Base-by-base conservation (phyloP, 2,329 filamentous ascomycete genomes). In the Phaeosphaeria sp. region DNA sequence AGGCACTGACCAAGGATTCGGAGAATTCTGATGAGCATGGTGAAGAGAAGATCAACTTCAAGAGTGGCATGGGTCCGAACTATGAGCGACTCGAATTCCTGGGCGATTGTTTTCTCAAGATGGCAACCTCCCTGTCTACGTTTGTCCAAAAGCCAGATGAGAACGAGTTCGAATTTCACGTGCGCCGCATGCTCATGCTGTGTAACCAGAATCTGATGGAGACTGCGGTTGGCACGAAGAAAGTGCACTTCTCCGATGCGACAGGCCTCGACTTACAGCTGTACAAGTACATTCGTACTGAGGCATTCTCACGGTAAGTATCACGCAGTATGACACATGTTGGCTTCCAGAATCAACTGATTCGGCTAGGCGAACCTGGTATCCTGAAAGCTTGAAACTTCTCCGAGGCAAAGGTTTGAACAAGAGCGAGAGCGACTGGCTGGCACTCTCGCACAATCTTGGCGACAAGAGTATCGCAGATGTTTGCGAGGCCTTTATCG, bases 11-110 rank as follows among this genome's bases (percentile, higher is more conserved):
- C 0, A 97, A 99, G 71, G 92, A 97, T 68, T 93, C 90, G 0
- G 91, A 96, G 65, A 93, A 93, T 63, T 89, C 88, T 0, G 90
- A 90, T 7, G 91, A 96, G 39, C 86, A 92, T 59, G 82, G 81
- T 0, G 81, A 84, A 33, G 83, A 89, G 55, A 86, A 90, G 40
- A 78, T 92, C 51, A 91, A 93, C 65, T 88, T 93, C 47, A 91
- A 93, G 66, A 82, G 85, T 48, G 93, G 93, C 2, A 97, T 97
- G 92, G 92, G 93, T 1, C 89, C 89, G 40, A 98, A 98, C 67
- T 99, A 99, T 69, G 95, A 99, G 75, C 87, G 95, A 13, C 83
- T 98, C 0, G 95, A 99, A 70, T 96, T 97, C 58, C 83, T 98
- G 2, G 95, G 95, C 0, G 95, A 99, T 74, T 91, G 90, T 33